Conservation (phyloP, 345 rosid species). For the Theobroma cacao region DNA sequence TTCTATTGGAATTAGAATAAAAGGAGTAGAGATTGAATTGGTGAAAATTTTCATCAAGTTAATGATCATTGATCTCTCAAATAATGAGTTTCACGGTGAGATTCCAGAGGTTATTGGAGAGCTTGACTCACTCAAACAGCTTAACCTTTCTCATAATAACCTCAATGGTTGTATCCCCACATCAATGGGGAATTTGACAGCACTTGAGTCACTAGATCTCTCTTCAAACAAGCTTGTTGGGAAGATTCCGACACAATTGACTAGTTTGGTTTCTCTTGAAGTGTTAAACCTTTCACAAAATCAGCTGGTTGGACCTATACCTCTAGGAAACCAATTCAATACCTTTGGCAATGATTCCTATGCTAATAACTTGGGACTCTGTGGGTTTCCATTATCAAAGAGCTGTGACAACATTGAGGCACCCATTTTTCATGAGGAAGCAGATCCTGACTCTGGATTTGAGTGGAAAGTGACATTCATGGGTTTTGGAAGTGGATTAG, state of each 20-base stretch:
- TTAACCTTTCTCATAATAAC: slow-evolving; percentile 24
- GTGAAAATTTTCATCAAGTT: neutral
- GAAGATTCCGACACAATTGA: too few relatives aligned
- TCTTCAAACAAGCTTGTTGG: slow-evolving; percentile 21
- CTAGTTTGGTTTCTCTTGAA: too few relatives aligned
- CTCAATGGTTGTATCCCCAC: slow-evolving; percentile 19
- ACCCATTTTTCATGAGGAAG: too few relatives aligned
- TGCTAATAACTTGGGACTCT: neutral
- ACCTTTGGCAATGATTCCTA: neutral
- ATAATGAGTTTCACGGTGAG: slow-evolving; percentile 11
- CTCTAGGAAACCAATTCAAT: neutral
- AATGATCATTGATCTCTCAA: neutral
- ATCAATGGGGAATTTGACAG: slow-evolving; percentile 11
- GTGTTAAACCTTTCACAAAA: too few relatives aligned
- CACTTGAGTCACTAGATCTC: slow-evolving; percentile 20
- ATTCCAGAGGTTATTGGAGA: slow-evolving; percentile 25
- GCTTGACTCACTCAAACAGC: slow-evolving; percentile 6
- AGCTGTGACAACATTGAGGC: too few relatives aligned
- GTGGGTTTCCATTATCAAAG: neutral
- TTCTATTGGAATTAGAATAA: neutral
- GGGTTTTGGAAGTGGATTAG: too few relatives aligned
- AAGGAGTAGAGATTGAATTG: neutral
- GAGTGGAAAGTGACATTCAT: too few relatives aligned
- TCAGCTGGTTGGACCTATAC: too few relatives aligned
- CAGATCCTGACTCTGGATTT: too few relatives aligned